Conservation (phyloP, 148 eudicot species). For the Nyssa sinensis region DNA sequence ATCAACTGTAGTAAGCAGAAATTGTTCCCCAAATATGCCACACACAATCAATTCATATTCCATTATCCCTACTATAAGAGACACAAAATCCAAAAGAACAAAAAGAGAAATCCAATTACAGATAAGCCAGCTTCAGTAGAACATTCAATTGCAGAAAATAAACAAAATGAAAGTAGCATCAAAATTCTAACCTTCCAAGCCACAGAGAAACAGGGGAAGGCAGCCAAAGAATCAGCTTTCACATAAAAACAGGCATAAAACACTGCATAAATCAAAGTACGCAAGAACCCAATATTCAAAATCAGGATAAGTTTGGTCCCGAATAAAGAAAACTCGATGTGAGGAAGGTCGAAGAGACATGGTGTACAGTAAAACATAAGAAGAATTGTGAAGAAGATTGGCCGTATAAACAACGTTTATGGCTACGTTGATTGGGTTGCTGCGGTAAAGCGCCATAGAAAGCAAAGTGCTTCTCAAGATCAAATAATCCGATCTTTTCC, state of each 20-base stretch:
- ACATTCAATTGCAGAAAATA: background rate
- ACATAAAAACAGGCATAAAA: constrained; percentile 46
- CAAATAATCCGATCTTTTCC: constrained; percentile 8
- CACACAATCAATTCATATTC: background rate
- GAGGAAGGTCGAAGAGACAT: constrained; percentile 27
- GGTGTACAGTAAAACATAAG: constrained; percentile 35
- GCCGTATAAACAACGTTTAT: constrained; percentile 65
- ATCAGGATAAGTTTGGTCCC: constrained; percentile 8
- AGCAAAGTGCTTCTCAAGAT: background rate
- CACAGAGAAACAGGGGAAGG: constrained; percentile 47
- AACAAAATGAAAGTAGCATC: background rate
- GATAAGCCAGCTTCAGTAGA: background rate
- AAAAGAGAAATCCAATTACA: background rate
- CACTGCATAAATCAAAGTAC: constrained; percentile 32
- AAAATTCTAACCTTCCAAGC: constrained; percentile 54
- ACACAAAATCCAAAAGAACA: background rate
- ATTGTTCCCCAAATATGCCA: background rate
- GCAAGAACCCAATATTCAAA: constrained; percentile 30
- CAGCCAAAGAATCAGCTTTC: constrained; percentile 58
- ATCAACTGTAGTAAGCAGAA: background rate
- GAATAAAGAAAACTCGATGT: background rate
- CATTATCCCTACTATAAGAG: background rate
- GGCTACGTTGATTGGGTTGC: constrained; percentile 51
- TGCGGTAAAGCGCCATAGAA: constrained; percentile 44
- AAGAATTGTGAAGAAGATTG: constrained; percentile 39